Base-by-base conservation (phyloP, 2,329 filamentous ascomycete species). In the Metarhizium sp. region DNA sequence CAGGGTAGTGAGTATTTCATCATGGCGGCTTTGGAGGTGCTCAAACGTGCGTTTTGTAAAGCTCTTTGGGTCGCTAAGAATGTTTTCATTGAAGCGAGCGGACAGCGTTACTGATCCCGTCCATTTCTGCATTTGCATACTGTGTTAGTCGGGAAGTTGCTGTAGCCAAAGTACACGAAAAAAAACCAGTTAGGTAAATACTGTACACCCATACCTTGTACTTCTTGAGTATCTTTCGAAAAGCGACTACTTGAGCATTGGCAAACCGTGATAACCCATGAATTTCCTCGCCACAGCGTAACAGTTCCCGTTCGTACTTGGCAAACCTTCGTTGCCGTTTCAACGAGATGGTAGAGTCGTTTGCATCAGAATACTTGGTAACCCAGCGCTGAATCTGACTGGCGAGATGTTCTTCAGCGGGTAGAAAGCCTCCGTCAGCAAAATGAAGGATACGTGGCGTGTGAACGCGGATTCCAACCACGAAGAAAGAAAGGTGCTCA, bases 161-260 rank as follows among this genome's bases (percentile, higher is more conserved):
- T 16, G 6, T 6, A 6, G 8, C 10, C 13, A 18, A 18, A 18
- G 40, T 6, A 14, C 6, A 16, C 10, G 3, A 42, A 42, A 14
- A 42, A 16, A 42, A 42, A 42, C 1, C n/a, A 42, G n/a, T 16
- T 18, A 13, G 14, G 6, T 42, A 16, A 30, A 29, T n/a, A 32
- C 13, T 5, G 4, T 10, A 5, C n/a, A 52, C 55, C 72, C n/a
- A 34, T 71, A 82, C 81, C 75, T 78, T 80, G 71, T 94, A 92
- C 67, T 95, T 95, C 68, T 92, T 94, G 38, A 92, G 74, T 42
- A 95, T 85, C 71, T 95, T 95, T 55, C 82, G 81, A 63, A 95
- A 92, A 4, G 87, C 90, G 4, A 86, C 81, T 10, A 85, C 77
- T 66, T 95, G 90, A 2, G 87, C 86, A 57, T 80, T 78, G 59